Base-by-base conservation (phyloP, 148 eudicot genomes). In the Spergularia marina region DNA sequence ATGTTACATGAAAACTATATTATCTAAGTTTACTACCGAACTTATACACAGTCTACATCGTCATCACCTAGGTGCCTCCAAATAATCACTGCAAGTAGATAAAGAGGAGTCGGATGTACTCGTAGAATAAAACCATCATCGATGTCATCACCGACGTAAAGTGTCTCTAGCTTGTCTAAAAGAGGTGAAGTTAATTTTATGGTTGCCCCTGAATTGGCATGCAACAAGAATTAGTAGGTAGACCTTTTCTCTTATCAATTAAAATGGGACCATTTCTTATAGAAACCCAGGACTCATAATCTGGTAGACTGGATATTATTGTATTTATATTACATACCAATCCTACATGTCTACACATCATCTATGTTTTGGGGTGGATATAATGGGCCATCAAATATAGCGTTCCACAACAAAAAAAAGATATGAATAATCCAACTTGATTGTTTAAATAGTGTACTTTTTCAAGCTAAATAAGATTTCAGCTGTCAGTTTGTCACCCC, bases 321-420 rank as follows among this genome's bases (percentile, higher is more conserved):
- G 16, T 4, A 21, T 14, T 11, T 9, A 39, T 58, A 52, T 53
- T 52, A 79, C 82, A 53, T 21, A 67, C 72, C 51, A 65, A 47
- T 79, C 78, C 23, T 59, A 74, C 78, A 68, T 75, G 76, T 65
- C 49, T 40, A 61, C 82, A 74, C 78, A 53, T 80, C 82, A 74
- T 69, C 25, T 63, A 7, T 51, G 12, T 67, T 34, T 60, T 75
- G 34, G 55, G 25, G 20, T 49, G 51, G 23, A 40, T 49, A 10
- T 60, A 14, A 49, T 39, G 5, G 23, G 64, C 23, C 75, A 61
- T 16, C 6, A 57, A 25, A 18, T 17, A 39, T 30, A 30, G 5
- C 53, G 53, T 53, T 74, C 59, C 2, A 20, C 6, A n/a, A 49
- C 6, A 34, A 49, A 39, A 36, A 61, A 59, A 14, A 61, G 20